A percentile compares a stretch with the other conserved stretches of the same genome.
phyloP scores from a whole-genome alignment of 1,284 basidiomycete species.

The Rhodotorula glutinis region DNA sequence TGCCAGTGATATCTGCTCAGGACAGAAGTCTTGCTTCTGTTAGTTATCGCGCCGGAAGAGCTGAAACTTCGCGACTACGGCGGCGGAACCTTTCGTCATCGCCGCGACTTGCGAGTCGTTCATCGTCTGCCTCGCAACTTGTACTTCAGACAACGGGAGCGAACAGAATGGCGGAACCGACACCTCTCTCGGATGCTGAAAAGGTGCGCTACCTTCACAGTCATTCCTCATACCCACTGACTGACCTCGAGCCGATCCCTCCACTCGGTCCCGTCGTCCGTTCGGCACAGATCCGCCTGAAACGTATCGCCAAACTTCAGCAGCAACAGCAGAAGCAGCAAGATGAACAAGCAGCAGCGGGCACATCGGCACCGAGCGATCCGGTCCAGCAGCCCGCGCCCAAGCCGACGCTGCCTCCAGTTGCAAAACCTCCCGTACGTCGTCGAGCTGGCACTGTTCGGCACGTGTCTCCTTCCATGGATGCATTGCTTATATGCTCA shows the following conservation, averaged over 20 bases:
- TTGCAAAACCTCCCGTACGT: background rate
- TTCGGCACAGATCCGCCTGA: constrained; percentile 36
- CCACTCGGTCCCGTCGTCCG: background rate
- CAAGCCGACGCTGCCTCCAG: background rate
- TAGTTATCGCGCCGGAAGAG: no score
- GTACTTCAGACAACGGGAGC: no score
- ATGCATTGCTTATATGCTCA: no score
- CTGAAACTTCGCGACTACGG: no score
- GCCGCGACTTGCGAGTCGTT: no score
- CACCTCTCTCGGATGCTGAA: constrained; percentile 12
- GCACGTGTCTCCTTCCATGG: no score
- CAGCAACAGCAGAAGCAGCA: constrained; percentile 14
- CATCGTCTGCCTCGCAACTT: no score
- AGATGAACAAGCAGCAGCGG: background rate
- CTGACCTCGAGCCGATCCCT: background rate
- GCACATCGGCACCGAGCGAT: background rate
- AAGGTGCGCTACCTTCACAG: background rate
- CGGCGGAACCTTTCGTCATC: no score
- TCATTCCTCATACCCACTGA: background rate
- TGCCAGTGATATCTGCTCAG: no score
- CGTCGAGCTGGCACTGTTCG: no score
- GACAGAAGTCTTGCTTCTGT: no score
- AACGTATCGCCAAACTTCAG: constrained; percentile 39
- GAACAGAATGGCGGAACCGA: background rate
- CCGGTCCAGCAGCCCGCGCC: background rate